Percentiles rank a stretch among this genome's conserved stretches.
phyloP scores from a whole-genome alignment of 768 basidiomycete species.

The Gloeopeniophorella convolvens region DNA sequence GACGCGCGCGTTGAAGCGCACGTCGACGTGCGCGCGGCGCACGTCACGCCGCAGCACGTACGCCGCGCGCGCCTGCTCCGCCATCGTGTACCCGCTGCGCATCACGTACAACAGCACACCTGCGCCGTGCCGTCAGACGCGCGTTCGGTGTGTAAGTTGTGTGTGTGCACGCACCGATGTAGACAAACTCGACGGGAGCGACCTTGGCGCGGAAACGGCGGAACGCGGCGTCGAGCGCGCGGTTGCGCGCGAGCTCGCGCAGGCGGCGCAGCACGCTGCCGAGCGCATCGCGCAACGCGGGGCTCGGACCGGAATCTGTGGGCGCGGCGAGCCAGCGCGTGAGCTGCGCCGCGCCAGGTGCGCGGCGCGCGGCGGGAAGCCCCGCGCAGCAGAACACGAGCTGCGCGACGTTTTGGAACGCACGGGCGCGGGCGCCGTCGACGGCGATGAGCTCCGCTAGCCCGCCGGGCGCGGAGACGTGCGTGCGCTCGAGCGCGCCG shows the following conservation, averaged over 20 bases:
- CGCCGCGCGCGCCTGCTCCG: constrained; percentile 50
- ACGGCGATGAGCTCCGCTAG: constrained; percentile 50
- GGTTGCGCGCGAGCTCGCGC: constrained; percentile 42
- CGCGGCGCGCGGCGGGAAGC: constrained; percentile 34
- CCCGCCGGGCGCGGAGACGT: constrained; percentile 53
- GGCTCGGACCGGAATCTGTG: constrained; percentile 33
- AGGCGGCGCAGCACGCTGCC: constrained; percentile 46
- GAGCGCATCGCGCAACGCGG: constrained; percentile 48
- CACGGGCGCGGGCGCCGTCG: constrained; percentile 61
- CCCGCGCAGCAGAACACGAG: constrained; percentile 62
- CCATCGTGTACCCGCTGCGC: constrained; percentile 31
- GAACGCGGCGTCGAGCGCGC: constrained; percentile 27
- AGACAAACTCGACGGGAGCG: constrained; percentile 73
- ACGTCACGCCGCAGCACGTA: constrained; percentile 49
- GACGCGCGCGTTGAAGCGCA: constrained; percentile 55
- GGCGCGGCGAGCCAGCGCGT: constrained; percentile 36
- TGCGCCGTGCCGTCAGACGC: too few species aligned
- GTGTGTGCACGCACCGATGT: constrained; percentile 53
- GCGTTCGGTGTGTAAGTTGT: too few species aligned
- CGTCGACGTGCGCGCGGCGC: constrained; percentile 51
- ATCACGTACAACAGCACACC: constrained; percentile 64
- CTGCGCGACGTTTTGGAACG: constrained; percentile 69
- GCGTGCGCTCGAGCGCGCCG: constrained; percentile 45
- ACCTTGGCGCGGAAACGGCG: constrained; percentile 45
- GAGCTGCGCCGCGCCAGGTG: constrained; percentile 44